Evolutionary conservation across 2,329 filamentous ascomycete genomes (phyloP), one percentile per base, ranked within the genome.

Genomic region (Fusarium siculi): DNA sequence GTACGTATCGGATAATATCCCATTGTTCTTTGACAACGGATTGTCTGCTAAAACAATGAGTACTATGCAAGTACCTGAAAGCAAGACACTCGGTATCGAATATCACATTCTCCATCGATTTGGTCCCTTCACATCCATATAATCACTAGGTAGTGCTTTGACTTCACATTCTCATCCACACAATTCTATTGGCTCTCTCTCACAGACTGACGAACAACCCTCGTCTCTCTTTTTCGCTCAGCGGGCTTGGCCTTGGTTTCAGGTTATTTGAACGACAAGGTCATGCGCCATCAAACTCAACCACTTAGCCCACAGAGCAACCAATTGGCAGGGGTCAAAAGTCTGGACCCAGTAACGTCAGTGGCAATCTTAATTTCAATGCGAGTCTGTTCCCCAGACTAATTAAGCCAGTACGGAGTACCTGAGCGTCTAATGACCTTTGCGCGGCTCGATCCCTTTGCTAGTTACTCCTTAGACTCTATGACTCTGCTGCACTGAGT

Each of bases 291-390:
- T 74, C 59, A 47, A 47, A 57, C 68, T 52, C 9, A 36, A 50
- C 55, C 55, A 58, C 55, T 59, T 47, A 30, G 47, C 34, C 62
- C 37, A 40, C 53, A 30, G 34, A 37, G 21, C 30, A 52, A 23
- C 42, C 34, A 28, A 37, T 36, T 21, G 28, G 57, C 70, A 62
- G 63, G 71, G 70, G 28, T 53, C 46, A 14, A 58, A 58, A 42
- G 40, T 54, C 60, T 66, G 44, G 28, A 40, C 70, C 55, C 36
- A 64, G 44, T 32, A 67, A 52, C 57, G 58, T 72, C 71, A 71
- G 70, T 74, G 71, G 71, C 70, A 72, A 72, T 74, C 66, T 67
- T 67, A 74, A 73, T 73, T 72, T 73, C 58, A 47, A 37, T 39
- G 47, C 30, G 46, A 44, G 53, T 57, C 40, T 42, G 40, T 70